Evolutionary conservation across 108 stramenopile species (phyloP), one percentile per base, ranked within the genome.

Genomic region (Fistulifera pelliculosa): DNA sequence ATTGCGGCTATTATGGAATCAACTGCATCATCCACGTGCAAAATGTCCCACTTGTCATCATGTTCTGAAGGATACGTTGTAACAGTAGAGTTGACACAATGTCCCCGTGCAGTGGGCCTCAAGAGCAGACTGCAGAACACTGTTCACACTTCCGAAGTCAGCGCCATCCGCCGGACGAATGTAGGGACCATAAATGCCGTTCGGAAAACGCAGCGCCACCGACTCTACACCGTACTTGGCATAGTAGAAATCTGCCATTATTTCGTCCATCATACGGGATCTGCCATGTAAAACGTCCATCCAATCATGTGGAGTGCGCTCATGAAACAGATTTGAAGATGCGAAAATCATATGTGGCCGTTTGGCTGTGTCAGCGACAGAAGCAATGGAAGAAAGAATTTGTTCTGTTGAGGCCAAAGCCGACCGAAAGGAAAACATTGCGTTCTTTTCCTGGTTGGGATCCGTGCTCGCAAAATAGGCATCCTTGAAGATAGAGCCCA

Each of bases 1-100:
- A 89, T 83, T 0, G 83, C 79, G 4, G 76, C 69, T 15, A 89
- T 70, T 13, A 89, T 79, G 8, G 77, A 71, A 22, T 78, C 70
- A 17, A 85, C 77, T 0, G 70, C 77, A 58, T 88, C 87, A 41
- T 87, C 79, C 26, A 87, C 75, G 55, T 74, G 75, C 0, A 87
- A 59, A 59, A 87, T 60, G 31, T 87, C 77, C 35, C 70, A 58
- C 13, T 43, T 40, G 27, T 47, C 52, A 42, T 45, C 51, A 69
- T 22, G 69, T 65, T 61, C 61, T 8, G 6, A 35, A 54, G 19
- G 48, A 54, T n/a, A 40, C 5, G 69, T 61, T 40, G 65, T 69
- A 27, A 54, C 12, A 31, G 51, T 50, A 6, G 61, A 56, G 54
- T 70, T 60, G 8, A 61, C 60, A 42, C 45, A 27, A 12, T 25